Evolutionary conservation across 257 asterid genomes (phyloP).

Genomic region (Jacaranda mimosifolia): DNA sequence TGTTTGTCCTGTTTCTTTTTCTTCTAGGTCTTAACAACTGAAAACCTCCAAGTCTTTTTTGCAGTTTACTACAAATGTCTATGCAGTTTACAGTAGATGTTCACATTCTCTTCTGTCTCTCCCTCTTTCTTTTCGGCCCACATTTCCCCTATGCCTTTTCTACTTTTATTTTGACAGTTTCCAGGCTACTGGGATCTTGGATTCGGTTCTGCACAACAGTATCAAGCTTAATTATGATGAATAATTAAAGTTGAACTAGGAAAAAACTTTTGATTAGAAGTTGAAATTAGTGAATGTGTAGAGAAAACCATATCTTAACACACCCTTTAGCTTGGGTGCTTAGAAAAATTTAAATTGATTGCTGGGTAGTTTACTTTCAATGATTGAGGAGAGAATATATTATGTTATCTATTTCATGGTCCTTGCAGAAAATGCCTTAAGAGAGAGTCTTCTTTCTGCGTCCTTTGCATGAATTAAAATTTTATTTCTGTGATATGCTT

Average conservation of each 20-base stretch:
- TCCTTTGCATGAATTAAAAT: neutral
- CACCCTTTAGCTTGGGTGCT: constrained; percentile 8
- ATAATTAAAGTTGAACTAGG: constrained; percentile 92
- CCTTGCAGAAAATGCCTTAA: neutral
- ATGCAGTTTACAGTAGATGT: constrained; percentile 89
- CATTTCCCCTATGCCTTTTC: neutral
- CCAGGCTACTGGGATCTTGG: constrained; percentile 96
- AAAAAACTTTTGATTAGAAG: constrained; percentile 64
- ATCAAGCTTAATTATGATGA: constrained; percentile 54
- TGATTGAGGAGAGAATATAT: neutral
- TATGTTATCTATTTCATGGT: neutral
- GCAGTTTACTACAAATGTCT: constrained; percentile 82
- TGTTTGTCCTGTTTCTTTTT: constrained; percentile 22
- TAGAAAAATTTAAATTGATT: constrained; percentile 28
- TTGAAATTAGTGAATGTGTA: constrained; percentile 30
- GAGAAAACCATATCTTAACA: constrained; percentile 11
- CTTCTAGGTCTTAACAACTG: constrained; percentile 74
- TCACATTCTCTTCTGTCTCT: constrained; percentile 14
- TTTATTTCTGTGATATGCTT: neutral
- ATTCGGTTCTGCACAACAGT: constrained; percentile 75
- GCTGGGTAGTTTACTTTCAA: constrained; percentile 13
- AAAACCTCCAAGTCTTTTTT: constrained; percentile 76
- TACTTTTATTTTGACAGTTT: constrained; percentile 27
- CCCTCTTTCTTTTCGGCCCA: neutral
- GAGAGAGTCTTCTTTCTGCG: neutral